phyloP scores from a whole-genome alignment of 2,329 filamentous ascomycete species.

The Nothophoma quercina region DNA sequence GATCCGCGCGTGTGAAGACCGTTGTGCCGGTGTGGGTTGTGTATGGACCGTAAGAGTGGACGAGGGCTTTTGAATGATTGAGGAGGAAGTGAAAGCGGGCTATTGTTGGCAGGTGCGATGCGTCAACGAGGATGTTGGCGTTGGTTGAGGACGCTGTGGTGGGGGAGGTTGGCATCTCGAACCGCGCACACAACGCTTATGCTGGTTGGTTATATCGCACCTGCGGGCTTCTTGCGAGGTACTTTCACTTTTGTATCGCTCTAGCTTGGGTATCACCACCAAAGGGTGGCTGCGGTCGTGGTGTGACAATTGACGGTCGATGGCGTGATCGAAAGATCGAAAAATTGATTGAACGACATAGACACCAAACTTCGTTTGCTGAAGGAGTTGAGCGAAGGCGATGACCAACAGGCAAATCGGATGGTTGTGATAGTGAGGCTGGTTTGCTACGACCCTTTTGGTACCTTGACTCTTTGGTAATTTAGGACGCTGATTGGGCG shows the following conservation, averaged over 20 bases:
- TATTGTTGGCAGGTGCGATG: conserved; percentile 2
- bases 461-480: neutral
- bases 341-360: neutral
- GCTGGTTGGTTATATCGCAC: neutral
- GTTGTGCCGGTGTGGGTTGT: conserved; percentile 15
- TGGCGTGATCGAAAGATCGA: conserved; percentile 3
- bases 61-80: conserved; percentile 13
- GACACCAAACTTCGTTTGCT: neutral
- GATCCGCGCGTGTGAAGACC: conserved; percentile 13
- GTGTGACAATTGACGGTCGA: neutral
- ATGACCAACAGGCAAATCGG: neutral
- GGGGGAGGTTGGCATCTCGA: neutral
- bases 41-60: conserved; percentile 20
- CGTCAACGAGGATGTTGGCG: neutral
- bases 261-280: neutral
- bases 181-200: neutral
- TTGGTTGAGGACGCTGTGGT: neutral
- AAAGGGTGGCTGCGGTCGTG: neutral
- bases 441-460: neutral
- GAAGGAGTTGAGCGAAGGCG: neutral
- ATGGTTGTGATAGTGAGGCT: too few species aligned
- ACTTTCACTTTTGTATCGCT: neutral
- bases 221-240: neutral
- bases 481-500: neutral
- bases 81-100: conserved; percentile 22